phyloP scores from a whole-genome alignment of 805 yeast species.

The Wilhelminamyces savonicus region DNA sequence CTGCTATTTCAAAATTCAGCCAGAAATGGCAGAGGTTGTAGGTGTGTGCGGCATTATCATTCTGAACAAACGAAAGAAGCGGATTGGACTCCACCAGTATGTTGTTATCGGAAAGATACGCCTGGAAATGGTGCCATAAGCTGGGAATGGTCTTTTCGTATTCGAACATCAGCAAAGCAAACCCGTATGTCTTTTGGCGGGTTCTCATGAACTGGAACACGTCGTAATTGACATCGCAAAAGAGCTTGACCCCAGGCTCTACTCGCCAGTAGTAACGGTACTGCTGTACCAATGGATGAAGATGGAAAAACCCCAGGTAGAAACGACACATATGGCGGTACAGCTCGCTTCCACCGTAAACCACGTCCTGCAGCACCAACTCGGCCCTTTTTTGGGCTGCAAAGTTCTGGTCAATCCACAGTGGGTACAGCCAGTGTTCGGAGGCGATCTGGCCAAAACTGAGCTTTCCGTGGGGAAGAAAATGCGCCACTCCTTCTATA shows the following conservation, averaged over 20 bases:
- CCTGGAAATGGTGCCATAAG: slow-evolving; percentile 49
- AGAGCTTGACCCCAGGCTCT: slow-evolving; percentile 59
- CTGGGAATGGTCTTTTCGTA: slow-evolving; percentile 54
- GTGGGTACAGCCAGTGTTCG: slow-evolving; percentile 69
- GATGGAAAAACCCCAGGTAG: slow-evolving; percentile 52
- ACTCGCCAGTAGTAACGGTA: slow-evolving; percentile 74
- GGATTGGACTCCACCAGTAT: no score
- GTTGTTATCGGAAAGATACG: no score
- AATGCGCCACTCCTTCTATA: slow-evolving; percentile 37
- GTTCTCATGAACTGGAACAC: slow-evolving; percentile 54
- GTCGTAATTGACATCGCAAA: slow-evolving; percentile 59
- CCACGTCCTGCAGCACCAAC: slow-evolving; percentile 19
- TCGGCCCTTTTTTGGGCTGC: slow-evolving; percentile 14
- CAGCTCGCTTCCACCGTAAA: slow-evolving; percentile 53
- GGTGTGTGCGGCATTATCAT: slow-evolving; percentile 6
- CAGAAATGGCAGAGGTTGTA: slow-evolving; percentile 79
- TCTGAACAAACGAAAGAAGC: no score
- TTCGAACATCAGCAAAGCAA: slow-evolving; percentile 61
- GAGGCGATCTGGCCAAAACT: slow-evolving; percentile 56
- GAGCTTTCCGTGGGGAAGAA: slow-evolving; percentile 50
- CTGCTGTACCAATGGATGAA: slow-evolving; percentile 49
- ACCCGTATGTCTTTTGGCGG: slow-evolving; percentile 57
- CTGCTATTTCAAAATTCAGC: slow-evolving; percentile 75
- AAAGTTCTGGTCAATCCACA: slow-evolving; percentile 49
- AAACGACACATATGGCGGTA: slow-evolving; percentile 67